Conservation (phyloP, 2,329 filamentous ascomycete genomes). For the Pseudogymnoascus verrucosus region DNA sequence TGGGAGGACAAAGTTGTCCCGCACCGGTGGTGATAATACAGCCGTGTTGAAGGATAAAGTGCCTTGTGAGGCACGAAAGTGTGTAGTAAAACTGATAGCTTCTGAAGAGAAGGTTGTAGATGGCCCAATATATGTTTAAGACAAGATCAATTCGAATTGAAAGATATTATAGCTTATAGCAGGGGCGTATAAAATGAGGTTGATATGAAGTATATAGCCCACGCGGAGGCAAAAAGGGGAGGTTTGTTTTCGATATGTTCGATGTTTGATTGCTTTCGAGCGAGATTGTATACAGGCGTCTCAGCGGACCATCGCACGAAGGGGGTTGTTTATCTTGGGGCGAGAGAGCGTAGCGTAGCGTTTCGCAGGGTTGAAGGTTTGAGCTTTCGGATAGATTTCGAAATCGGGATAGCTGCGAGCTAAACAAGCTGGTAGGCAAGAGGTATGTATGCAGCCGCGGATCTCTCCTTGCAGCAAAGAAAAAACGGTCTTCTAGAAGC, state of each 20-base stretch:
- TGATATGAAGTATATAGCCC: slow-evolving; percentile 9
- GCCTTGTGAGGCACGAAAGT: slow-evolving; percentile 27
- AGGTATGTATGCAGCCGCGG: background rate
- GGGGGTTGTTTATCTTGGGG: background rate
- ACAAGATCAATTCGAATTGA: background rate
- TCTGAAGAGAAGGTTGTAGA: background rate
- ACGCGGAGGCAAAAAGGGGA: background rate
- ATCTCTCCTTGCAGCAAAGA: background rate
- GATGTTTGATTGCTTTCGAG: slow-evolving; percentile 10
- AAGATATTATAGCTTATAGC: background rate
- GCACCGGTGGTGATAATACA: slow-evolving; percentile 65
- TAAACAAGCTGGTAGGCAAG: background rate
- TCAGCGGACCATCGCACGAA: background rate
- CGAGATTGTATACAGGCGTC: background rate
- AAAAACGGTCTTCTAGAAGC: background rate
- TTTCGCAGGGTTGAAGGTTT: background rate
- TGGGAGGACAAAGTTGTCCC: slow-evolving; percentile 78
- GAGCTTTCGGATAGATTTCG: background rate
- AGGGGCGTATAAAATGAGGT: slow-evolving; percentile 9
- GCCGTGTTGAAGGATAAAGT: slow-evolving; percentile 66
- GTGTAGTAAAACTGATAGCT: background rate
- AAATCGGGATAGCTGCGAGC: background rate
- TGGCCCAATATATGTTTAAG: slow-evolving; percentile 12
- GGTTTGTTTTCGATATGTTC: background rate
- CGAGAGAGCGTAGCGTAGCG: background rate